phyloP scores from a whole-genome alignment of 1,284 basidiomycete genomes.

The Fomitopsis betulina region DNA sequence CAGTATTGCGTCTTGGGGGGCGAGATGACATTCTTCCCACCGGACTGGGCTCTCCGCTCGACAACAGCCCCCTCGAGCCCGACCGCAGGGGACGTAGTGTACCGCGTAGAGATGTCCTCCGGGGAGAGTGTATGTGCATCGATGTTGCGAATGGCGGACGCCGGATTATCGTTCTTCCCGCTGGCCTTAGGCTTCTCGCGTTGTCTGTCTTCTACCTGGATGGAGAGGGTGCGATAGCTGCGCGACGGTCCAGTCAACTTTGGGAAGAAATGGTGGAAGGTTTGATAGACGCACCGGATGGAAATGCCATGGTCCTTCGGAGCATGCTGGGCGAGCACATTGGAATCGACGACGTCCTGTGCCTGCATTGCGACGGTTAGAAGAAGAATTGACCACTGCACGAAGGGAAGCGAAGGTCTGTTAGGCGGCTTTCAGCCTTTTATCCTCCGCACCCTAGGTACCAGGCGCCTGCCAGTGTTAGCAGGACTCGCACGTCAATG shows the following conservation, averaged over 20 bases:
- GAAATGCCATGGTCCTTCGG: neutral
- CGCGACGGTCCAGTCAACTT: neutral
- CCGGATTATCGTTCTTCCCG: conserved; percentile 22
- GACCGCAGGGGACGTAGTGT: conserved; percentile 36
- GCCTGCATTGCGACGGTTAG: neutral
- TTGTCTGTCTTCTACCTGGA: too few species aligned
- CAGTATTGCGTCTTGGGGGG: conserved; percentile 42
- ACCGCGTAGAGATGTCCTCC: conserved; percentile 39
- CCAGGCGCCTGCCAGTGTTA: too few species aligned
- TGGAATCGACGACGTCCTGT: neutral
- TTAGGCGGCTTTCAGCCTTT: too few species aligned
- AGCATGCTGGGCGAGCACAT: neutral
- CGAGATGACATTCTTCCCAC: conserved; percentile 44
- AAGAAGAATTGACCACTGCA: too few species aligned
- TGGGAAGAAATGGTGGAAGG: neutral
- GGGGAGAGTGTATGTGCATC: conserved; percentile 41
- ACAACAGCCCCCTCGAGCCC: conserved; percentile 43
- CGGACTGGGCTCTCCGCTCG: conserved; percentile 33
- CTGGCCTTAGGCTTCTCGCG: too few species aligned
- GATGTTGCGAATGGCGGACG: conserved; percentile 37
- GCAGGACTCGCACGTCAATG: too few species aligned
- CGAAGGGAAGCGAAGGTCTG: neutral
- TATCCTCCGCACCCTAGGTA: too few species aligned
- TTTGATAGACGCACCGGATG: neutral
- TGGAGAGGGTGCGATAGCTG: too few species aligned